Evolutionary conservation across 495 filamentous ascomycete species (phyloP), one percentile per base, ranked within the genome.

Genomic region (Cercophora samala): DNA sequence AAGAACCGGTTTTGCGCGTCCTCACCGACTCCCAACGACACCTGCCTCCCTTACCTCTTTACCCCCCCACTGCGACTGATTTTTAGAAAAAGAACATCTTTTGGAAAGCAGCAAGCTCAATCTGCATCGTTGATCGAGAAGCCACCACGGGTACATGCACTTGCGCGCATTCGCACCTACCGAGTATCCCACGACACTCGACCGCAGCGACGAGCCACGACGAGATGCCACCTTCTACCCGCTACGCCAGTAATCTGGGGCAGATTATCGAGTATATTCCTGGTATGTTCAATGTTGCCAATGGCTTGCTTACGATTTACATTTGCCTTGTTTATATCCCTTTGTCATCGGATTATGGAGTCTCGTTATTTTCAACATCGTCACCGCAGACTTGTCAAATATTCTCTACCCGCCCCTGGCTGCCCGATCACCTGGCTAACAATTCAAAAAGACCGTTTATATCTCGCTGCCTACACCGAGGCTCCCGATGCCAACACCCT

Each of bases 381-480:
- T 13, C 29, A 60, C 60, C 65, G 66, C 54, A 63, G 61, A 26
- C 13, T 25, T 60, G 15, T 29, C 60, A 46, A 65, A 62, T 56
- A 64, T 59, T 6, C 15, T 15, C 18, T 61, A 61, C 46, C 13
- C 64, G 64, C 62, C 62, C 32, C 64, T 26, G 66, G 63, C 59
- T 67, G 65, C 64, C 68, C 70, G 22, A 29, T 69, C 71, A 70
- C 74, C 32, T 58, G 76, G 63, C 79, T 79, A 65, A 81, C 76
- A 63, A 52, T 78, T 59, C 69, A 79, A 97, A 46, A 46, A 46
- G 95, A 97, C 78, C 93, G 93, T 54, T 85, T 99, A 29, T 99
- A 98, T 76, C 87, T 98, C 64, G 96, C 92, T 66, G 91, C 93
- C 59, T 99, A 97, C 75, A 89, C 92, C 56, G 87, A 91, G 65